These are phyloP conservation scores for Agrocybe praecox DNA, from an alignment of 768 basidiomycete genomes.

Conservation along the genomic window DNA sequence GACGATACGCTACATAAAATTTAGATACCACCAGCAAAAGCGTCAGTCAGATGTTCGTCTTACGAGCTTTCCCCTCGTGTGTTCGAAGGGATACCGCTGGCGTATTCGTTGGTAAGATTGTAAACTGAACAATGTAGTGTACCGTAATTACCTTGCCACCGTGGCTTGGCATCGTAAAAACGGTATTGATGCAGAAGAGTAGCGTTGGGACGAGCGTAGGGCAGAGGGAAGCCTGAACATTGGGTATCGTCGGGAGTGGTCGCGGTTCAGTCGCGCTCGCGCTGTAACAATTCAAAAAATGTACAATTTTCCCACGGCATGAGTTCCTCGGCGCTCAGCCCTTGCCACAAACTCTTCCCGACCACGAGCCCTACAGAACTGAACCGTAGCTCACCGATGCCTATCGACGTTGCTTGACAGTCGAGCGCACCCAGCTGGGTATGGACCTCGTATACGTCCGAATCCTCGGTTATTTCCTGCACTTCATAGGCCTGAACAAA, in stretches of 20 bases:
- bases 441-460: conserved; percentile 20
- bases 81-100: background rate
- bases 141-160: conserved; percentile 6
- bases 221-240: conserved; percentile 22
- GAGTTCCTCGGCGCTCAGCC: background rate
- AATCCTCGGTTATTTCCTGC: conserved; percentile 25
- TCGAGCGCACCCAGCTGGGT: conserved; percentile 5
- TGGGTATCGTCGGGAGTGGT: conserved; percentile 9
- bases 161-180: conserved; percentile 12
- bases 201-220: conserved; percentile 18
- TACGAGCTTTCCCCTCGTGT: conserved; percentile 4
- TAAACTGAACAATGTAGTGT: background rate
- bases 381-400: background rate
- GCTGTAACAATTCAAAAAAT: conserved; percentile 4
- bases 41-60: background rate
- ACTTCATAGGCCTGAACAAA: conserved; percentile 13
- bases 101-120: background rate
- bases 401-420: conserved; percentile 17
- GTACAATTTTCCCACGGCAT: conserved; percentile 18
- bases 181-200: conserved; percentile 7
- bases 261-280: conserved; percentile 9
- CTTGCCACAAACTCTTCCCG: too few relatives aligned
- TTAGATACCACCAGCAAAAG: background rate
- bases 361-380: too few relatives aligned
- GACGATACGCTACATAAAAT: background rate